Percentiles rank a stretch among this genome's conserved stretches.
Conservation (phyloP, 2,329 filamentous ascomycete species). For the Fusarium pseudonygamai region DNA sequence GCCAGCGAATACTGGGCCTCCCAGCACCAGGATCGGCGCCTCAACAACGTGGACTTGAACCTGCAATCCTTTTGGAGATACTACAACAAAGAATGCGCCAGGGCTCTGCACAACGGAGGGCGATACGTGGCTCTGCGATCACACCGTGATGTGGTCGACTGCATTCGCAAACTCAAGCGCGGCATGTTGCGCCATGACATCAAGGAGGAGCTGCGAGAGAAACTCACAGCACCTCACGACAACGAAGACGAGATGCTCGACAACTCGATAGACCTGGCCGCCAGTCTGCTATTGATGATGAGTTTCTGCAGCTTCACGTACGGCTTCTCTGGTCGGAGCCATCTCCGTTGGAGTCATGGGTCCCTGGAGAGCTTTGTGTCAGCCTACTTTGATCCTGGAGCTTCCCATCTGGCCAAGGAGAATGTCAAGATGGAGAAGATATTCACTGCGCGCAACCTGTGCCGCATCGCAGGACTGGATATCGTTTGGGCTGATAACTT, state of each 20-base stretch:
- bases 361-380: background rate
- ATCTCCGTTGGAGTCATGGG: background rate
- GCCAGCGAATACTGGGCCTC: background rate
- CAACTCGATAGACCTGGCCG: background rate
- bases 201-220: background rate
- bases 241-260: background rate
- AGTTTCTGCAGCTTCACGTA: background rate
- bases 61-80: background rate
- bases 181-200: background rate
- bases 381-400: background rate
- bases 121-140: background rate
- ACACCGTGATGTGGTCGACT: background rate
- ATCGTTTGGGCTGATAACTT: background rate
- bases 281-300: background rate
- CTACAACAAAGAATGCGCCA: background rate
- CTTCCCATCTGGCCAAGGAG: background rate
- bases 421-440: background rate
- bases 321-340: background rate
- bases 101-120: background rate
- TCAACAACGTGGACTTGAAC: background rate
- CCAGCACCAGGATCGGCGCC: background rate
- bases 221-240: background rate
- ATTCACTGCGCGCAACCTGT: background rate
- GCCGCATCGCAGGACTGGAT: background rate
- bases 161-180: background rate